Conservation (phyloP, 2,329 filamentous ascomycete genomes). For the Metarhizium anisopliae region DNA sequence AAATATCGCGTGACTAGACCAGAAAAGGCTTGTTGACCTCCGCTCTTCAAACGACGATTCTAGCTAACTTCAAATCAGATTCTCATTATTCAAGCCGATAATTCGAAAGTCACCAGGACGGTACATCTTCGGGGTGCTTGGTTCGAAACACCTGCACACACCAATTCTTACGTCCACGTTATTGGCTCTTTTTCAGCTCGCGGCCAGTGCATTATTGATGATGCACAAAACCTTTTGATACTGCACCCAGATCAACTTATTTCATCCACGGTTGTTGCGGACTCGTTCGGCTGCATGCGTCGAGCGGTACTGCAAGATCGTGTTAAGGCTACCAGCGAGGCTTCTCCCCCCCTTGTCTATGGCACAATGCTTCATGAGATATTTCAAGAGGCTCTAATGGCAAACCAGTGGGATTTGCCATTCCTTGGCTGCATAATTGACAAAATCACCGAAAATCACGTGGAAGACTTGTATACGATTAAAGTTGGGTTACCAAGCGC, state of each 20-base stretch:
- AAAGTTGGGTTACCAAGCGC: slow-evolving; percentile 66
- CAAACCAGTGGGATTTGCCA: slow-evolving; percentile 67
- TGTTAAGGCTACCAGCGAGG: slow-evolving; percentile 79
- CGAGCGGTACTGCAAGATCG: slow-evolving; percentile 90
- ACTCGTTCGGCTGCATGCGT: slow-evolving; percentile 86
- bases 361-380: slow-evolving; percentile 91
- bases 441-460: slow-evolving; percentile 61
- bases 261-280: slow-evolving; percentile 90
- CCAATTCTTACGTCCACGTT: slow-evolving; percentile 74
- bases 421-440: slow-evolving; percentile 62
- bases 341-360: slow-evolving; percentile 76
- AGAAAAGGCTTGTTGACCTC: slow-evolving; percentile 58
- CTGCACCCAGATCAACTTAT: slow-evolving; percentile 92
- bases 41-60: background rate
- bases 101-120: slow-evolving; percentile 52
- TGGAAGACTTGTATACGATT: slow-evolving; percentile 86
- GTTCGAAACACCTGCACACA: slow-evolving; percentile 69
- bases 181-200: slow-evolving; percentile 64
- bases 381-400: slow-evolving; percentile 81
- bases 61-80: slow-evolving; percentile 41
- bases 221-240: slow-evolving; percentile 75
- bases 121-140: slow-evolving; percentile 79
- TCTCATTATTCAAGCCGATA: slow-evolving; percentile 73
- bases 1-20: slow-evolving; percentile 47
- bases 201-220: slow-evolving; percentile 74